These are phyloP conservation scores for Trichoderma endophyticum DNA, from an alignment of 2,329 filamentous ascomycete species.

Conservation along the genomic window DNA sequence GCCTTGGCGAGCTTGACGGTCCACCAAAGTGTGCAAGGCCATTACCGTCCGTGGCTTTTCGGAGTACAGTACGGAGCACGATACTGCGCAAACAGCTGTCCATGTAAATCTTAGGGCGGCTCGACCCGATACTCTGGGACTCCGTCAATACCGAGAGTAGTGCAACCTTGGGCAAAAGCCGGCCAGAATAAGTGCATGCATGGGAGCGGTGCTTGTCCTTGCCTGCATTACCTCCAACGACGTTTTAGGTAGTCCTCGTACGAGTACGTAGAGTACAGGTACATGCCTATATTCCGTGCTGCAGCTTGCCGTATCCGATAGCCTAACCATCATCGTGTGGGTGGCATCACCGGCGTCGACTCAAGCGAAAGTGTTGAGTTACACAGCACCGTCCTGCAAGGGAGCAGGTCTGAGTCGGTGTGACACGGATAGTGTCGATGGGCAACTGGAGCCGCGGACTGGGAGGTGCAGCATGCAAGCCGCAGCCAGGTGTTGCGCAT, in stretches of 20 bases:
- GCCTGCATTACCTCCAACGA: not conserved
- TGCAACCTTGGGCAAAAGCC: not conserved
- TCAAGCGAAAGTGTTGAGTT: not conserved
- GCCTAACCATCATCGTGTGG: not conserved
- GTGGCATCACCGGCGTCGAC: slow-evolving; percentile 3
- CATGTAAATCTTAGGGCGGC: not conserved
- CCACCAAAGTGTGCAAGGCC: not conserved
- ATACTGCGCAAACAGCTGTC: not conserved
- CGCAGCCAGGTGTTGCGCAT: not conserved
- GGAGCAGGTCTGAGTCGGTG: not conserved
- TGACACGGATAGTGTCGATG: not conserved
- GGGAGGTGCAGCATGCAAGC: not conserved
- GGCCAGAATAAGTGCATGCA: not conserved
- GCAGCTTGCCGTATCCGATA: not conserved
- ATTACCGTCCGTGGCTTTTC: not conserved
- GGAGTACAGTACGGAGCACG: not conserved
- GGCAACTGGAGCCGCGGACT: not conserved
- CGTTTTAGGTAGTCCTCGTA: not conserved
- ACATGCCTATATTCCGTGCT: not conserved
- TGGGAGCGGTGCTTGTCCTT: not conserved
- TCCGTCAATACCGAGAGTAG: not conserved
- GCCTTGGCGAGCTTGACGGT: not conserved
- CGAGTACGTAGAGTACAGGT: not conserved
- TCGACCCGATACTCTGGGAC: slow-evolving; percentile 12
- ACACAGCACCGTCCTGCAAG: not conserved